phyloP scores from a whole-genome alignment of 164 flowering plant species.

The Umbellularia californica region DNA sequence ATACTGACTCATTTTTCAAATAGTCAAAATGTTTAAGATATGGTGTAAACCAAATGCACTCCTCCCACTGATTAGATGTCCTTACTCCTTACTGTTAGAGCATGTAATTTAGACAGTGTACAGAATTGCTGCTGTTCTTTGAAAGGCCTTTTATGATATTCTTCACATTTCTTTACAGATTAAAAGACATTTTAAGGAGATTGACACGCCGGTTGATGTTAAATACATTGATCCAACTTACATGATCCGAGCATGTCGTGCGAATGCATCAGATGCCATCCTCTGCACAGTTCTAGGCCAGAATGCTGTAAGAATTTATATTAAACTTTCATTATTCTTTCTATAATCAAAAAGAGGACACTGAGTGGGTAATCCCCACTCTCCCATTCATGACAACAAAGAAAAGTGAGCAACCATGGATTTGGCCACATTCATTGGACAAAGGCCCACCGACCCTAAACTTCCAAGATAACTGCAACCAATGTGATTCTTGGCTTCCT shows the following conservation, averaged over 20 bases:
- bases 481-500: background rate
- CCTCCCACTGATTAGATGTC: too few relatives aligned
- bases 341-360: background rate
- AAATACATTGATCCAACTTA: slow-evolving; percentile 51
- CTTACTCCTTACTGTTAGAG: background rate
- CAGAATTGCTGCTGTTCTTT: background rate
- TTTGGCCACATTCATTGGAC: background rate
- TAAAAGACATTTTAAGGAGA: slow-evolving; percentile 34
- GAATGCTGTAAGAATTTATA: slow-evolving; percentile 35
- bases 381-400: background rate
- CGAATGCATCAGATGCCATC: slow-evolving; percentile 53
- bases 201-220: slow-evolving; percentile 36
- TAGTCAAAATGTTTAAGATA: too few relatives aligned
- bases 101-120: background rate
- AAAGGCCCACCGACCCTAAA: background rate
- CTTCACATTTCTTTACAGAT: slow-evolving; percentile 24
- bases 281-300: slow-evolving; percentile 54
- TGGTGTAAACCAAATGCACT: too few relatives aligned
- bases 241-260: slow-evolving; percentile 47
- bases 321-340: background rate
- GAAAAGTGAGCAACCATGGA: background rate
- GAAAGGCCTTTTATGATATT: background rate
- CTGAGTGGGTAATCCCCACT: background rate
- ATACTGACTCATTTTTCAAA: too few relatives aligned
- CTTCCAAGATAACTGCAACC: too few relatives aligned